phyloP scores from a whole-genome alignment of 495 filamentous ascomycete species.

The Pseudevernia furfuracea region DNA sequence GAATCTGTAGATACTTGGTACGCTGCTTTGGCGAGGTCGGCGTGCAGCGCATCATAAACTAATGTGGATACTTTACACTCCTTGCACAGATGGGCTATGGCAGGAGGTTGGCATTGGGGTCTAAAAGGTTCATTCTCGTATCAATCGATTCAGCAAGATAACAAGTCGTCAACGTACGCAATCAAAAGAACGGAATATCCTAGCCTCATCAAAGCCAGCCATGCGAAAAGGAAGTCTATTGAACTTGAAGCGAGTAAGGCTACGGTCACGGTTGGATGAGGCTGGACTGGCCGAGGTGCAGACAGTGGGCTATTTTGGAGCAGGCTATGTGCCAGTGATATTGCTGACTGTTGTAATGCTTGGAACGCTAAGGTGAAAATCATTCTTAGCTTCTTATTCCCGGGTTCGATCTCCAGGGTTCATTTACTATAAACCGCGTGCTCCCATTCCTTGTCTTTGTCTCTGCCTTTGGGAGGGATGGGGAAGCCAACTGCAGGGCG shows the following conservation, averaged over 20 bases:
- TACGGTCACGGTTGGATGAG: constrained; percentile 26
- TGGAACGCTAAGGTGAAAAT: neutral
- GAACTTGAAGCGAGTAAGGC: constrained; percentile 45
- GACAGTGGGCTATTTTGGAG: constrained; percentile 11
- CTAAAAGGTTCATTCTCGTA: constrained; percentile 23
- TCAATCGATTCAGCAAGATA: neutral
- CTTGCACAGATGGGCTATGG: constrained; percentile 41
- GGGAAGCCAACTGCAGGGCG: constrained; percentile 43
- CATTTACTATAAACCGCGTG: constrained; percentile 24
- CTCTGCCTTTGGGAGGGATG: constrained; percentile 6
- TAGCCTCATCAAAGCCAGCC: constrained; percentile 44
- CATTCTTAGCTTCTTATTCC: neutral
- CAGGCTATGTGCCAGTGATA: neutral
- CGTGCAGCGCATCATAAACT: constrained; percentile 32
- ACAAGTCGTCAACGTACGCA: constrained; percentile 31
- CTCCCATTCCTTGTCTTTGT: constrained; percentile 19
- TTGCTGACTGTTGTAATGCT: constrained; percentile 7
- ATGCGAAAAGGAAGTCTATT: constrained; percentile 42
- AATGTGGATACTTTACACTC: constrained; percentile 31
- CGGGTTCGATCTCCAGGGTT: neutral
- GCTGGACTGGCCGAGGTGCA: neutral
- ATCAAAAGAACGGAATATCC: constrained; percentile 46
- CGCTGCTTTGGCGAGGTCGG: constrained; percentile 22
- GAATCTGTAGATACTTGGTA: neutral
- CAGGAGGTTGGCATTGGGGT: constrained; percentile 40